Evolutionary conservation across 2,329 filamentous ascomycete genomes (phyloP).

Genomic region (Fusarium chlamydosporum): DNA sequence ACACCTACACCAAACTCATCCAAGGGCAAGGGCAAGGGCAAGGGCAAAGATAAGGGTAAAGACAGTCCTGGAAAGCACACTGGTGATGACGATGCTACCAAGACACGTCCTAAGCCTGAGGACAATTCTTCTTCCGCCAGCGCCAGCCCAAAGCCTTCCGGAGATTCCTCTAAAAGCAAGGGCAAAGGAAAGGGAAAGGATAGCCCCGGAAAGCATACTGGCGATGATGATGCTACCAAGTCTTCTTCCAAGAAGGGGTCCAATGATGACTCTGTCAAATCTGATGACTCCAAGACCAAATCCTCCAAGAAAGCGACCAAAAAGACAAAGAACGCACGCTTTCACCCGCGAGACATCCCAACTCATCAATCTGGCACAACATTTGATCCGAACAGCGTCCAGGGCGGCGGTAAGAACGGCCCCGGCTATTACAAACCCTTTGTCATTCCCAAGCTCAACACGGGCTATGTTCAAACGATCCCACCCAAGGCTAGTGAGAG

Average conservation of each 20-base stretch:
- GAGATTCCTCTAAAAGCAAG: background rate
- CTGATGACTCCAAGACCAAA: background rate
- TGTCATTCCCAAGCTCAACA: constrained; percentile 19
- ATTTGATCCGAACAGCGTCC: constrained; percentile 15
- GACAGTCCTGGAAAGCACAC: background rate
- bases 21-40: background rate
- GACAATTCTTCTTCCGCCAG: too few species aligned
- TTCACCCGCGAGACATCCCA: background rate
- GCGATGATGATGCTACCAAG: background rate
- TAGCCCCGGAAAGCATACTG: background rate
- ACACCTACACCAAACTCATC: too few species aligned
- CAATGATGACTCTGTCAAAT: background rate
- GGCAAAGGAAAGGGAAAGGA: background rate
- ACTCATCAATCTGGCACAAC: constrained; percentile 18
- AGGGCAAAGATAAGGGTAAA: background rate
- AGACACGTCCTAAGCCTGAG: background rate
- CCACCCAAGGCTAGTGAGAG: constrained; percentile 1
- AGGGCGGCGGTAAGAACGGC: constrained; percentile 23
- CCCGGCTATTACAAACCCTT: background rate
- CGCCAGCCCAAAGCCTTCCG: background rate
- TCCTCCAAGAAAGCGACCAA: background rate
- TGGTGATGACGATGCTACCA: background rate
- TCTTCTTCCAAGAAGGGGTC: background rate
- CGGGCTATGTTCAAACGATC: constrained; percentile 17
- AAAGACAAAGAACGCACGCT: background rate